Evolutionary conservation across 1,139 yeast genomes (phyloP).

Genomic region (Lodderomyces oxycetoniae): DNA sequence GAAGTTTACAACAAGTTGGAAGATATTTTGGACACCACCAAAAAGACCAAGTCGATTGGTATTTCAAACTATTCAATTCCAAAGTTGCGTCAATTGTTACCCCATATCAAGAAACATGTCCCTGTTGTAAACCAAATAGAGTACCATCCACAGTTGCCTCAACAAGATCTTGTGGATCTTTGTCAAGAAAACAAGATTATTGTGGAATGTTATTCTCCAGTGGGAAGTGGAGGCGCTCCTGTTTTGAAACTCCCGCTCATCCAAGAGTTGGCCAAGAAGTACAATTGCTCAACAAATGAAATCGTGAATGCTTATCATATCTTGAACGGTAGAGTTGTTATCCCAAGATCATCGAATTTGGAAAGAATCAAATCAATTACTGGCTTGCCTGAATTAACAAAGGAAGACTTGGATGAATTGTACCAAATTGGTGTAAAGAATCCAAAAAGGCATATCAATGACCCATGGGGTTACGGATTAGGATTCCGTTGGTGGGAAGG

Average conservation of each 20-base stretch:
- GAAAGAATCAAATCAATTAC: slow-evolving; percentile 30
- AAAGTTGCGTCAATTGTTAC: slow-evolving; percentile 24
- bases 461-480: slow-evolving; percentile 36
- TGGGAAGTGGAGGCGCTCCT: slow-evolving; percentile 34
- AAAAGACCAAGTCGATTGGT: slow-evolving; percentile 29
- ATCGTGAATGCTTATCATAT: slow-evolving; percentile 37
- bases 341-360: slow-evolving; percentile 37
- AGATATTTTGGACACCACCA: slow-evolving; percentile 30
- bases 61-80: slow-evolving; percentile 31
- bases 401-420: slow-evolving; percentile 39
- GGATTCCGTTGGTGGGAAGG: slow-evolving; percentile 39
- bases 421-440: slow-evolving; percentile 40
- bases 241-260: slow-evolving; percentile 31
- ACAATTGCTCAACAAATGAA: slow-evolving; percentile 30
- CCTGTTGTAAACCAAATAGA: slow-evolving; percentile 38
- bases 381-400: slow-evolving; percentile 35
- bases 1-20: slow-evolving; percentile 47
- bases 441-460: slow-evolving; percentile 35
- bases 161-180: slow-evolving; percentile 29
- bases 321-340: slow-evolving; percentile 26
- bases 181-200: slow-evolving; percentile 22
- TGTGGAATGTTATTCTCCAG: slow-evolving; percentile 33
- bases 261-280: slow-evolving; percentile 29
- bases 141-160: slow-evolving; percentile 38
- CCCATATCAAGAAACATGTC: slow-evolving; percentile 19